These are phyloP conservation scores for Colletotrichum gloeosporioides DNA, from an alignment of 2,329 filamentous ascomycete genomes.

Conservation along the genomic window DNA sequence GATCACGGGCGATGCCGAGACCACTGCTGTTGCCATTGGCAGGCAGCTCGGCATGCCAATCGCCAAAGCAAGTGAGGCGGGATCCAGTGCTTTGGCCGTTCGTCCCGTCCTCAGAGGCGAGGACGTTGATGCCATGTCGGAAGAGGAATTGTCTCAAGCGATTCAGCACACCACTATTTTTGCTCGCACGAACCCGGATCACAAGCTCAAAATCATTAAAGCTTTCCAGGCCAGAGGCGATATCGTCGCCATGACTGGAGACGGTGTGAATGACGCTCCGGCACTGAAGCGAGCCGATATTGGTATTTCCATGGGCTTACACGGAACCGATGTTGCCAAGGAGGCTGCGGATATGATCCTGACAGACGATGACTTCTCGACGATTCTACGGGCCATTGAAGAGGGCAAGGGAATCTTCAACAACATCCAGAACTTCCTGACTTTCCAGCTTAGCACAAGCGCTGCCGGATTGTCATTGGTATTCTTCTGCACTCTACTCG, in stretches of 20 bases:
- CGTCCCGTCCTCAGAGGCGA: constrained; percentile 83
- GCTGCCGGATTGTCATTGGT: constrained; percentile 92
- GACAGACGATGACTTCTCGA: constrained; percentile 88
- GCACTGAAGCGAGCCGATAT: constrained; percentile 97
- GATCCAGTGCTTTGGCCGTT: constrained; percentile 62
- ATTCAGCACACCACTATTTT: constrained; percentile 94
- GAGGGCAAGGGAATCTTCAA: constrained; percentile 99
- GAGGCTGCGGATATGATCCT: constrained; percentile 94
- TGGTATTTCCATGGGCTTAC: constrained; percentile 93
- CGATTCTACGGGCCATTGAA: constrained; percentile 93
- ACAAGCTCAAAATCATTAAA: constrained; percentile 96
- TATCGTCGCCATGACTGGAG: constrained; percentile 98
- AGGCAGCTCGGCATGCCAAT: constrained; percentile 95
- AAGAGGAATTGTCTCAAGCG: constrained; percentile 80
- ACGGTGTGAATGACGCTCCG: constrained; percentile 97
- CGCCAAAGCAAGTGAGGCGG: constrained; percentile 56
- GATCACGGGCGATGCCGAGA: constrained; percentile 97
- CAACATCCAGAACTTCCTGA: constrained; percentile 99
- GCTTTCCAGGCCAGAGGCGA: constrained; percentile 92
- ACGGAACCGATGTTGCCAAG: constrained; percentile 97
- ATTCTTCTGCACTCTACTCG: constrained; percentile 88
- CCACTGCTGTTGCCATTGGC: constrained; percentile 92
- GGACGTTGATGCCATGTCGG: constrained; percentile 91
- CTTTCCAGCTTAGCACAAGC: constrained; percentile 96
- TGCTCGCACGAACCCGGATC: constrained; percentile 93